Base-by-base conservation (phyloP, 2,329 filamentous ascomycete species). In the Cordyceps pruinosa region DNA sequence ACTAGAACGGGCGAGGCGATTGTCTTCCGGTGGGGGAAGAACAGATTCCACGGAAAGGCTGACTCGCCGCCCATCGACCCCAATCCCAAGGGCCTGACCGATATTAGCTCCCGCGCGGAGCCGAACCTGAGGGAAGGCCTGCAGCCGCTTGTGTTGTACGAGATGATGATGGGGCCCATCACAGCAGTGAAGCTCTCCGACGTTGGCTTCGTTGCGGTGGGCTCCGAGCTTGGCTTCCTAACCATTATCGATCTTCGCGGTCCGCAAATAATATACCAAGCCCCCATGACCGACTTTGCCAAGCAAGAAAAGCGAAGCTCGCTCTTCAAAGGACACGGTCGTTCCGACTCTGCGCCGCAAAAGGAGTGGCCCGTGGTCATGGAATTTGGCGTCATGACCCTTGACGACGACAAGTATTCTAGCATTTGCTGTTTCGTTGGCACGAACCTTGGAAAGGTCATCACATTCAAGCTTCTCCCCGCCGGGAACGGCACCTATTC, bases 331-430 rank as follows among this genome's bases (percentile, higher is more conserved):
- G 37, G 68, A 12, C 68, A 71, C 51, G 59, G 61, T n/a, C 56
- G 59, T 52, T 59, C 67, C 25, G 58, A 59, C 28, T 70, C 78
- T 5, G 70, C 75, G 5, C 68, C 75, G 1, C 61, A 65, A 3
- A 79, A 78, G 48, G 92, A 97, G 66, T 95, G 86, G 82, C 85
- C 90, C 1, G 90, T 90, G 0, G 80, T 77, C 30, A 84, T 97
- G 28, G 90, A 97, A 67, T 99, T 97, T 73, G 90, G 90, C 54
- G 90, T 96, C 47, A 87, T 99, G 85, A 95, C 89, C 3, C 75
- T 97, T 4, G 94, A 97, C 44, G 89, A 87, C n/a, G 93, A 97
- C 67, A 85, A 90, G 62, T 99, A 96, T 69, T 97, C 94, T 1
- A 97, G 91, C 66, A 96, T 99, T 57, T 84, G 87, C 58, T 88